phyloP scores from a whole-genome alignment of 768 basidiomycete species.

The Auricularia sp. region DNA sequence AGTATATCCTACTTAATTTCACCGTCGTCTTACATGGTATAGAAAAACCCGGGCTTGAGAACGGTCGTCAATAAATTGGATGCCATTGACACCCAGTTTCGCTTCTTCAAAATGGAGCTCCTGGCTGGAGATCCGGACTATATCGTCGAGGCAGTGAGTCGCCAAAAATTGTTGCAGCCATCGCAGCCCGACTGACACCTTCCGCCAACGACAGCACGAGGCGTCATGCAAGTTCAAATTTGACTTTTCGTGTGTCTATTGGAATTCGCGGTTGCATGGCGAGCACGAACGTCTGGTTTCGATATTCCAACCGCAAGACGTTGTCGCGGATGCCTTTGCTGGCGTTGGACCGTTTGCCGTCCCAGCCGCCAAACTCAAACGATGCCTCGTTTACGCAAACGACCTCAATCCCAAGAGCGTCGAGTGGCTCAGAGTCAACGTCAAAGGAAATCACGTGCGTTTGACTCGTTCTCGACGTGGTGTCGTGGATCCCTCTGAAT shows the following conservation, averaged over 20 bases:
- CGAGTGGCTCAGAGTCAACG: constrained; percentile 66
- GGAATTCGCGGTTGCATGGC: constrained; percentile 90
- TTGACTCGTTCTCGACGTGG: not conserved
- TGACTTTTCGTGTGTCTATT: constrained; percentile 92
- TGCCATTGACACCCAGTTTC: constrained; percentile 72
- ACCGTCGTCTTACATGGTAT: not conserved
- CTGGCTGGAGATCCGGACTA: constrained; percentile 85
- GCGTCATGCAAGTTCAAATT: constrained; percentile 81
- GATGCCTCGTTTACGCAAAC: constrained; percentile 82
- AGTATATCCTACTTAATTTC: constrained; percentile 18
- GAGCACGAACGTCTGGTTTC: constrained; percentile 84
- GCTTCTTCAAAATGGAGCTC: constrained; percentile 94
- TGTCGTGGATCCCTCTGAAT: constrained; percentile 3
- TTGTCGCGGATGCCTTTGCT: constrained; percentile 90
- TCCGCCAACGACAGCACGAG: constrained; percentile 48
- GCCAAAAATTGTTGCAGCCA: not conserved
- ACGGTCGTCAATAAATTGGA: constrained; percentile 96
- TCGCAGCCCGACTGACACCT: constrained; percentile 1
- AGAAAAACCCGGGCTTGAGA: constrained; percentile 79
- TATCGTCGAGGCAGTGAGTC: constrained; percentile 73
- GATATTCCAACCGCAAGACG: constrained; percentile 55
- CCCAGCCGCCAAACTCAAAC: constrained; percentile 80
- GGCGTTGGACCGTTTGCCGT: constrained; percentile 95
- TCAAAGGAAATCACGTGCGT: constrained; percentile 64
- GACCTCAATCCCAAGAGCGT: constrained; percentile 89